Percentiles rank a stretch among this genome's conserved stretches.
Conservation (phyloP, 129 eudicot species). For the Erigeron canadensis region DNA sequence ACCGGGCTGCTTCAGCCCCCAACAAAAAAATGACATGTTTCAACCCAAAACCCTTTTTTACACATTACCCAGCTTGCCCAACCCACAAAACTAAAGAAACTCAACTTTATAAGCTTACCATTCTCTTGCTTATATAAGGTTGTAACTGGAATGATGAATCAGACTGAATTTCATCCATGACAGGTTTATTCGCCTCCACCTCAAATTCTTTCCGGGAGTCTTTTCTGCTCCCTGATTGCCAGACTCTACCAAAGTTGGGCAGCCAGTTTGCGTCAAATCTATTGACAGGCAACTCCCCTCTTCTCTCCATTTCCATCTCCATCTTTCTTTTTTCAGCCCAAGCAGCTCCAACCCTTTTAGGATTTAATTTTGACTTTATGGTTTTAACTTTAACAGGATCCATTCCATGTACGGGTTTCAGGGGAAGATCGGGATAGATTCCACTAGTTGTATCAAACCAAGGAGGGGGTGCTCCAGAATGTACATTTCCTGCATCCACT, state of each 20-base stretch:
- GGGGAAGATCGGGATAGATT: constrained; percentile 20
- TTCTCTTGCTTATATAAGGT: constrained; percentile 92
- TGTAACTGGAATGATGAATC: constrained; percentile 51
- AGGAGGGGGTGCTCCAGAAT: constrained; percentile 95
- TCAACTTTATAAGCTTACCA: constrained; percentile 43
- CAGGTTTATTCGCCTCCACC: constrained; percentile 39
- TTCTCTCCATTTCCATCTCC: constrained; percentile 83
- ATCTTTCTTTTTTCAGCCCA: constrained; percentile 95
- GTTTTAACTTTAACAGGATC: constrained; percentile 2
- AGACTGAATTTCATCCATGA: constrained; percentile 38
- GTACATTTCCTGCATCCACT: constrained; percentile 62
- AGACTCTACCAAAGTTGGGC: constrained; percentile 92
- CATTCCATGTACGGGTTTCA: constrained; percentile 2
- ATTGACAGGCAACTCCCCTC: constrained; percentile 51
- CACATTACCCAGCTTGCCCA: not conserved
- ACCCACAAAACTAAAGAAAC: not conserved
- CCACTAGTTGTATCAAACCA: constrained; percentile 57
- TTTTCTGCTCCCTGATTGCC: constrained; percentile 95
- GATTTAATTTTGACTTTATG: constrained; percentile 67
- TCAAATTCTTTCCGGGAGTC: constrained; percentile 84
- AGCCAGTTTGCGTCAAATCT: constrained; percentile 77
- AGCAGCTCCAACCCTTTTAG: constrained; percentile 96
- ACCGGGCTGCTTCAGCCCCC: not conserved
- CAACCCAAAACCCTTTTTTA: not conserved
- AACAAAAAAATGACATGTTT: not conserved